A percentile compares a stretch with the other conserved stretches of the same genome.
Conservation (phyloP, 305 asterid genomes). For the Andrographis paniculata region DNA sequence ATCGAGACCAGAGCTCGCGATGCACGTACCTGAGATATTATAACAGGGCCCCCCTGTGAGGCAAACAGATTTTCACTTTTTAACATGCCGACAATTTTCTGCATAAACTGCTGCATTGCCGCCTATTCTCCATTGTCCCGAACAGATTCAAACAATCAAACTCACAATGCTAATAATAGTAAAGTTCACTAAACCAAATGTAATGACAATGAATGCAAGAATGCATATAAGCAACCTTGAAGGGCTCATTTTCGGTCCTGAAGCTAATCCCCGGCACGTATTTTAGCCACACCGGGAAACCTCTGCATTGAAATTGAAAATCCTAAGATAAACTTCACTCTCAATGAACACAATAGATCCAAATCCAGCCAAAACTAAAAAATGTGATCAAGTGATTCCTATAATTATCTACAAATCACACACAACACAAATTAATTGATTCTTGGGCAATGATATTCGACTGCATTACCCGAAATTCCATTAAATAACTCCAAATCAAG, state of each 20-base stretch:
- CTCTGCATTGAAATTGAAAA: slow-evolving; percentile 32
- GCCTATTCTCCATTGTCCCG: slow-evolving; percentile 23
- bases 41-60: slow-evolving; percentile 65
- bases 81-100: slow-evolving; percentile 56
- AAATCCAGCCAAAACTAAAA: too few species aligned
- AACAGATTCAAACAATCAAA: not conserved
- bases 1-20: not conserved
- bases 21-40: slow-evolving; percentile 49
- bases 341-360: too few species aligned
- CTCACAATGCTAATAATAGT: too few species aligned
- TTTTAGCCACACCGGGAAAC: slow-evolving; percentile 68
- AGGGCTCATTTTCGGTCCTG: slow-evolving; percentile 56
- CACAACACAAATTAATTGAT: too few species aligned
- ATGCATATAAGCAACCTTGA: slow-evolving; percentile 31
- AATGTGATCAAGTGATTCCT: too few species aligned
- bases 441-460: too few species aligned
- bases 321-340: too few species aligned
- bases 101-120: slow-evolving; percentile 51
- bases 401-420: too few species aligned
- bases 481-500: too few species aligned
- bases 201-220: slow-evolving; percentile 1
- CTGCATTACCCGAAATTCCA: too few species aligned
- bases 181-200: too few species aligned
- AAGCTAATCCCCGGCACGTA: slow-evolving; percentile 64
- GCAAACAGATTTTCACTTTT: slow-evolving; percentile 46